These are phyloP conservation scores for Entomortierella parvispora DNA, from an alignment of 192 early-diverging fungal genomes.

Conservation along the genomic window DNA sequence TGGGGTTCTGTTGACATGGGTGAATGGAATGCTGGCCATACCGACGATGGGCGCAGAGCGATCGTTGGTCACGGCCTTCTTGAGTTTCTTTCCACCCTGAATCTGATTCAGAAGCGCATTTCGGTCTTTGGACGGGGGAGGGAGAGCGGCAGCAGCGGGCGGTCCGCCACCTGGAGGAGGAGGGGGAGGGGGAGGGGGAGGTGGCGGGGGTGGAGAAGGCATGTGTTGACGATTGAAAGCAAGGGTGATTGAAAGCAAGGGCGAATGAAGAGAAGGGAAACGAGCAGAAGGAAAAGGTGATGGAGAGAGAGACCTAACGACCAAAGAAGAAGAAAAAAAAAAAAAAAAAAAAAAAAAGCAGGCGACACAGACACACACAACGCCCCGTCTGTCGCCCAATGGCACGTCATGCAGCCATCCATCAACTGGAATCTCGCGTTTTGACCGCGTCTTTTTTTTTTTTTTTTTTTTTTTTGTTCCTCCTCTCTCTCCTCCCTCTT, in stretches of 20 bases:
- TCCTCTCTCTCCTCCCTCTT: too few relatives aligned
- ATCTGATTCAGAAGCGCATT: slow-evolving; percentile 74
- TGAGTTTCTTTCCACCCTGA: slow-evolving; percentile 67
- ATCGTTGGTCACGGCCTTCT: slow-evolving; percentile 70
- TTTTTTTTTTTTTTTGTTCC: too few relatives aligned
- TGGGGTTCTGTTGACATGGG: not conserved
- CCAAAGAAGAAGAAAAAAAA: not conserved
- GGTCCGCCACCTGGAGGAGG: slow-evolving; percentile 1
- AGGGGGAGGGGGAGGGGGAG: slow-evolving; percentile 36
- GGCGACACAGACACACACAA: too few relatives aligned
- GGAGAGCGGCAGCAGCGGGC: not conserved
- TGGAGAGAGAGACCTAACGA: not conserved
- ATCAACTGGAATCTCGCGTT: too few relatives aligned
- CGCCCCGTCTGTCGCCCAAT: too few relatives aligned
- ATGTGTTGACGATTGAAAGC: too few relatives aligned
- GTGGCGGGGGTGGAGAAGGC: slow-evolving; percentile 7
- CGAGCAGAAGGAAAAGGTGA: not conserved
- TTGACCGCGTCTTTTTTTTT: too few relatives aligned
- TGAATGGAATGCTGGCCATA: slow-evolving; percentile 14
- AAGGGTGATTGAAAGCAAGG: too few relatives aligned
- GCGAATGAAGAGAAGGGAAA: not conserved
- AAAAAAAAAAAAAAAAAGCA: not conserved
- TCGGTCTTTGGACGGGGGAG: slow-evolving; percentile 34
- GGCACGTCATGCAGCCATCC: too few relatives aligned
- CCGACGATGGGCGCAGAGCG: slow-evolving; percentile 58